Conservation (phyloP, 306 rosid species). For the Gillenia trifoliata region DNA sequence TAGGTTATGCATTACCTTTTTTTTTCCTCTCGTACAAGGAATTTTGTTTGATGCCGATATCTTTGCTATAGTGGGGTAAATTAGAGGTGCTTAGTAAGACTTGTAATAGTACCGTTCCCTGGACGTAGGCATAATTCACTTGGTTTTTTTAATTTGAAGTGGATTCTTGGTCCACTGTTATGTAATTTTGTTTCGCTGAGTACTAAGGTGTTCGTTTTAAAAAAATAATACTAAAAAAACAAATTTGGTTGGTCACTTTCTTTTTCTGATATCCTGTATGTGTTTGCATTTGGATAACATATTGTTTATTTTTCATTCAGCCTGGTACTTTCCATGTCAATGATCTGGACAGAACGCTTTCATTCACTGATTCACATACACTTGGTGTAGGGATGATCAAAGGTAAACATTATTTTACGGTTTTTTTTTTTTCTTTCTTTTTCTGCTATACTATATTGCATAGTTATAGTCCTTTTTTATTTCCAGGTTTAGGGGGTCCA, state of each 20-base stretch:
- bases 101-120: background rate
- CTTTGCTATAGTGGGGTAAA: background rate
- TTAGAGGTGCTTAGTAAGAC: background rate
- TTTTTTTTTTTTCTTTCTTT: background rate
- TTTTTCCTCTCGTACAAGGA: background rate
- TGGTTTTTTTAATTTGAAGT: background rate
- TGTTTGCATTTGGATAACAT: background rate
- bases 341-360: constrained; percentile 51
- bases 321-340: constrained; percentile 47
- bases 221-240: background rate
- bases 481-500: constrained; percentile 49
- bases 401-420: constrained; percentile 28
- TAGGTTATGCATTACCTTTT: background rate
- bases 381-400: constrained; percentile 54
- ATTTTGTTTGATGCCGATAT: background rate
- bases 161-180: background rate
- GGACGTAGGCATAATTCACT: background rate
- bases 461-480: background rate
- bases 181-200: background rate
- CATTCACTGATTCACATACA: constrained; percentile 60
- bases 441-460: background rate
- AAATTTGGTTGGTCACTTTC: background rate
- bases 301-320: constrained; percentile 37
- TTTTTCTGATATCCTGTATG: background rate
- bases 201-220: background rate